Evolutionary conservation across 2,329 filamentous ascomycete genomes (phyloP), one percentile per base, ranked within the genome.

Genomic region (Fusarium sororula): DNA sequence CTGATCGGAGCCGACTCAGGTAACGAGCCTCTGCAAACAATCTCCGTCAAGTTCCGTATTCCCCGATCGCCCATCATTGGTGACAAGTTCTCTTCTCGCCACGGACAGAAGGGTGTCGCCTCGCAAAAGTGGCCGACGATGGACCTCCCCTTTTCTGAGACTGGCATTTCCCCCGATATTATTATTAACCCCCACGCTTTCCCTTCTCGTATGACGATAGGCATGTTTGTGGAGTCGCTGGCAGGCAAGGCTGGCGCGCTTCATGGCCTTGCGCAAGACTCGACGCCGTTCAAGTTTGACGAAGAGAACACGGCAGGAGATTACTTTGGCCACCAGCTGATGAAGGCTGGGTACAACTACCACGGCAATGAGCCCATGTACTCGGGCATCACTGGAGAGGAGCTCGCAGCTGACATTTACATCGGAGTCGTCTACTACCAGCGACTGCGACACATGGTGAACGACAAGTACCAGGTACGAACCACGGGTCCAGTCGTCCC

Each of bases 101-200:
- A 99, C 87, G 96, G 96, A 70, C 96, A 99, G 82, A 99, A 99
- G 85, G 96, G 96, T 90, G 96, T 98, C 57, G 92, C 90, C 79
- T 98, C 95, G 24, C 96, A 98, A 81, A 96, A 98, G 82, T 99
- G 96, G 95, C 96, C 95, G 1, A 90, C 92, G 6, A 87, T 93
- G 67, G 95, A 98, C 82, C 96, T 99, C 94, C 96, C 96, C 7
- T 99, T 98, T 84, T 95, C 94, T 6, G 96, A 99, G 85, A 94
- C 93, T 11, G 96, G 96, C 61, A 98, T 99, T 70, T 95, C 98
- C 80, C 96, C 96, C 15, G 96, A 99, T 83, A 89, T 98, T 79
- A 99, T 99, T 84, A 99, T 99, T 87, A 99, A 99, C 85, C 96
- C 96, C 45, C 96, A 99, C 88, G 96, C 96, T 80, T 99, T 99